A percentile compares a stretch with the other conserved stretches of the same genome.
Evolutionary conservation across 768 basidiomycete species (phyloP).

Genomic region (Hemileccinum impolitum): DNA sequence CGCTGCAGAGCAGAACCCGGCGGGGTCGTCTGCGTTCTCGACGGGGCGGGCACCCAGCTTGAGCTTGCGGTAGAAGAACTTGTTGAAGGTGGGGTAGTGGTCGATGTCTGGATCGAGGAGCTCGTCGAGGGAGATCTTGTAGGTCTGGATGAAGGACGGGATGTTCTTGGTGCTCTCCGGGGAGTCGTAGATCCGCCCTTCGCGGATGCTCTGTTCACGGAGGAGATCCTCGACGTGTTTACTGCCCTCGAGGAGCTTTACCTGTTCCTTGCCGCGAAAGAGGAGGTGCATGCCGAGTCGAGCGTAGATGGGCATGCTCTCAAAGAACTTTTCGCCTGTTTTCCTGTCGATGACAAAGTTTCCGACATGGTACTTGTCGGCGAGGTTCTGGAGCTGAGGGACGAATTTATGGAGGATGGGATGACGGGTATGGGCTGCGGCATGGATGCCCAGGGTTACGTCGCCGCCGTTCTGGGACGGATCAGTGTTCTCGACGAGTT

Average conservation of each 20-base stretch:
- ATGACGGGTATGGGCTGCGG: constrained; percentile 29
- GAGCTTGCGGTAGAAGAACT: constrained; percentile 69
- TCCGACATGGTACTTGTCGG: constrained; percentile 51
- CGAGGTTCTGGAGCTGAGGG: constrained; percentile 55
- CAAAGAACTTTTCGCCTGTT: constrained; percentile 54
- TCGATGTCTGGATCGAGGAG: constrained; percentile 58
- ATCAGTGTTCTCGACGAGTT: constrained; percentile 20
- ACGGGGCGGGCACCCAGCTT: constrained; percentile 59
- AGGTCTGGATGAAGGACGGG: constrained; percentile 53
- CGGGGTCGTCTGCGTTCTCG: constrained; percentile 48
- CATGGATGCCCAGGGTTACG: constrained; percentile 30
- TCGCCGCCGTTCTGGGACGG: constrained; percentile 13
- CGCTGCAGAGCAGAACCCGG: constrained; percentile 59
- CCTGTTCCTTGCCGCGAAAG: constrained; percentile 55
- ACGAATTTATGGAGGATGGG: constrained; percentile 46
- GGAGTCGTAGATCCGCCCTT: constrained; percentile 56
- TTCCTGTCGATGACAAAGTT: constrained; percentile 55
- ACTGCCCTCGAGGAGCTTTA: constrained; percentile 45
- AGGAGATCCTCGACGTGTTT: constrained; percentile 48
- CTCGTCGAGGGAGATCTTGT: constrained; percentile 53
- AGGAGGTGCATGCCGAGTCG: constrained; percentile 76
- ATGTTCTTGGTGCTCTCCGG: constrained; percentile 50
- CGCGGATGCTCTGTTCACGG: constrained; percentile 49
- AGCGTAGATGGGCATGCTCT: constrained; percentile 72
- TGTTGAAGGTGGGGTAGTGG: constrained; percentile 69